Base-by-base conservation (phyloP, 2,329 filamentous ascomycete genomes). In the Geosmithia putterillii region DNA sequence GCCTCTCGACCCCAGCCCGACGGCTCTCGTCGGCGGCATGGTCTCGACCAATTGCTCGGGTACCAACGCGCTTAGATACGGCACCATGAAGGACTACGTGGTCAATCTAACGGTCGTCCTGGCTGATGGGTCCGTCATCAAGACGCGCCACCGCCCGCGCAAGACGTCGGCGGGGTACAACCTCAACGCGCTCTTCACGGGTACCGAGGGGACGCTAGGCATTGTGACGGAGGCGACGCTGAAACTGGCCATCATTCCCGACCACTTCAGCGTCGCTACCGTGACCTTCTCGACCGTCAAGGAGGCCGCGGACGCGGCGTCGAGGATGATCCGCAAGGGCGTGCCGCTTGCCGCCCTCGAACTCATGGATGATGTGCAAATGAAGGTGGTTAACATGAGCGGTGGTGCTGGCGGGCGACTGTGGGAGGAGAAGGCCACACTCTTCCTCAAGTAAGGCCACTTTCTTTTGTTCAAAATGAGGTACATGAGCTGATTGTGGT, bases 81-180 rank as follows among this genome's bases (percentile, higher is more conserved):
- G 82, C 0, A 84, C 81, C 0, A 86, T 86, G 82, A 83, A 81
- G 50, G 82, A 86, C 49, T 86, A 79, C 70, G 81, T 86, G 1
- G 65, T 86, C 46, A 83, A 80, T 48, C 57, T 86, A 20, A 86
- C 81, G 0, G 79, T 84, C 0, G 82, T 86, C 0, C 66, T 86
- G 37, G 75, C 81, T 1, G 80, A 86, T 54, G 82, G 82, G 1
- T 71, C 69, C 0, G 46, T 66, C 17, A 77, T 87, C 58, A 85
- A 83, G 54, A 86, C 82, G 0, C 66, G 81, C 10, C 67, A 70
- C 34, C 66, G 82, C 4, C 81, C 83, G 2, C 65, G 78, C 14
- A 86, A 86, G 56, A 79, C 76, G 0, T 78, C 79, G 0, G 82
- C 82, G 0, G 82, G 82, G 0, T 86, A 86, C 54, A 84, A 86